A percentile compares a stretch with the other conserved stretches of the same genome.
phyloP scores from a whole-genome alignment of 495 filamentous ascomycete species.

The Hyphodiscus hymeniophilus region DNA sequence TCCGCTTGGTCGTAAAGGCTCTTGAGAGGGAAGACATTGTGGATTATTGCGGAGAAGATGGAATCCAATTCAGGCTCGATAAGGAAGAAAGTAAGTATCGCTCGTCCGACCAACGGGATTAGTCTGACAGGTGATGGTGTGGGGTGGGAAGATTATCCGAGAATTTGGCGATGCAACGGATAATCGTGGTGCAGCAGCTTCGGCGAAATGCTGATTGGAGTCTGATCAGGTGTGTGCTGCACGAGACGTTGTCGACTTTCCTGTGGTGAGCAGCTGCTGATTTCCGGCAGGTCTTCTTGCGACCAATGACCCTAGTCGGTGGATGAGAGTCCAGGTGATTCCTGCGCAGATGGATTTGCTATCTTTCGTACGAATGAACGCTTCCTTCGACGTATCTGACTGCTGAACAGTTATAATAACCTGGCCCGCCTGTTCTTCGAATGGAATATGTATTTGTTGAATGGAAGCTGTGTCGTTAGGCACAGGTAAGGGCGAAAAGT shows the following conservation, averaged over 20 bases:
- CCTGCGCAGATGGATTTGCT: not conserved
- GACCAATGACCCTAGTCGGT: too few relatives aligned
- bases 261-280: not conserved
- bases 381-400: not conserved
- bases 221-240: not conserved
- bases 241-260: constrained; percentile 1
- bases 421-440: not conserved
- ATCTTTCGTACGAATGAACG: not conserved
- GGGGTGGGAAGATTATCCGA: constrained; percentile 9
- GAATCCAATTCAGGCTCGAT: not conserved
- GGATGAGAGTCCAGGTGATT: constrained; percentile 3
- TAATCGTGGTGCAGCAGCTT: constrained; percentile 3
- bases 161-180: not conserved
- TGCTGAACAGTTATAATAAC: not conserved
- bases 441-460: constrained; percentile 1
- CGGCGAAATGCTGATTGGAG: constrained; percentile 7
- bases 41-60: constrained; percentile 14
- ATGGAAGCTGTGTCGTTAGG: not conserved
- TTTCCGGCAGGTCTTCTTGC: too few relatives aligned
- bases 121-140: not conserved
- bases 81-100: constrained; percentile 1
- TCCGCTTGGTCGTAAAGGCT: constrained; percentile 17
- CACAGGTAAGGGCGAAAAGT: not conserved
- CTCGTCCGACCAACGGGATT: constrained; percentile 10
- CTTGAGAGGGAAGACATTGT: constrained; percentile 13